A percentile compares a stretch with the other conserved stretches of the same genome.
These are phyloP conservation scores for Colletotrichum abscissum DNA, from an alignment of 2,329 filamentous ascomycete genomes.

Conservation along the genomic window DNA sequence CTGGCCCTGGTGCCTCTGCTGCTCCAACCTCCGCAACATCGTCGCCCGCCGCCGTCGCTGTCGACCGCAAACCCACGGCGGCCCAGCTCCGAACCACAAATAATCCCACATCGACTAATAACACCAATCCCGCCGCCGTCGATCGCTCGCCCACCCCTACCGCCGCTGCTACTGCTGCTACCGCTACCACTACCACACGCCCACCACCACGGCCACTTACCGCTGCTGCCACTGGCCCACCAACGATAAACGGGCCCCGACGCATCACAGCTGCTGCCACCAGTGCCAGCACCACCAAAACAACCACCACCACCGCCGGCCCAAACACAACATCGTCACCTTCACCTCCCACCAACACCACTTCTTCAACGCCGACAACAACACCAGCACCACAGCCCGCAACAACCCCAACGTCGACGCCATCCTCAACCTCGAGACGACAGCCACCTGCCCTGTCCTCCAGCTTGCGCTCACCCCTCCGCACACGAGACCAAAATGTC, in stretches of 20 bases:
- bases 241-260: slow-evolving; percentile 32
- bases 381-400: slow-evolving; percentile 20
- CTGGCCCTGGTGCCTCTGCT: slow-evolving; percentile 50
- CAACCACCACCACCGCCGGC: slow-evolving; percentile 2
- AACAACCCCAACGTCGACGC: slow-evolving; percentile 22
- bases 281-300: not conserved
- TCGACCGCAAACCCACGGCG: slow-evolving; percentile 18
- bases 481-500: slow-evolving; percentile 35
- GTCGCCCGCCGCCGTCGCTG: not conserved
- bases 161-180: not conserved
- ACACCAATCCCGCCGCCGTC: slow-evolving; percentile 2
- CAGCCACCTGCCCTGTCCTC: slow-evolving; percentile 33
- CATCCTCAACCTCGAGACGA: slow-evolving; percentile 20
- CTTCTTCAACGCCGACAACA: slow-evolving; percentile 18
- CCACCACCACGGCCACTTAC: not conserved
- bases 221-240: slow-evolving; percentile 31
- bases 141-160: not conserved
- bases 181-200: not conserved
- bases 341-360: not conserved
- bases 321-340: slow-evolving; percentile 25
- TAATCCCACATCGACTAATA: slow-evolving; percentile 20
- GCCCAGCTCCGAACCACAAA: slow-evolving; percentile 27
- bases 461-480: slow-evolving; percentile 34
- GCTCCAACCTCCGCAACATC: slow-evolving; percentile 37
- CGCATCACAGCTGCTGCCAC: slow-evolving; percentile 25